Conservation (phyloP, 2,329 filamentous ascomycete genomes). For the Endothia cerciana region DNA sequence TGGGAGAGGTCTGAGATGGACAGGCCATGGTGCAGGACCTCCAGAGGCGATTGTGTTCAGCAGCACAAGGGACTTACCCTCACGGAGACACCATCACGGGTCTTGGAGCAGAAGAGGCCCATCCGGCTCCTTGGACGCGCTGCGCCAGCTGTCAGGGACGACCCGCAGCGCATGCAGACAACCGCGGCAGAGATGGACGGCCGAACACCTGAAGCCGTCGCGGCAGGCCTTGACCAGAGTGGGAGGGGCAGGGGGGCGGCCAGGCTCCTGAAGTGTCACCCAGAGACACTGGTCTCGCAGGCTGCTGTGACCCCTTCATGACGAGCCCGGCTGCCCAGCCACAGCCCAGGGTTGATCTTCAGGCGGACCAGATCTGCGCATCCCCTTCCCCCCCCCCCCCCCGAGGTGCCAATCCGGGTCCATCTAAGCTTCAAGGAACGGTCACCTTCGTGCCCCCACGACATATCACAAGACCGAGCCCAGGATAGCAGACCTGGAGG, state of each 20-base stretch:
- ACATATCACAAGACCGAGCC: background rate
- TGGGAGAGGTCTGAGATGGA: constrained; percentile 17
- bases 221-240: too few relatives aligned
- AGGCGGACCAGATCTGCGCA: background rate
- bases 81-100: background rate
- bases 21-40: background rate
- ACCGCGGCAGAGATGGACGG: too few relatives aligned
- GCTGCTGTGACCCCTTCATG: background rate
- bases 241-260: too few relatives aligned
- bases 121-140: background rate
- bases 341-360: background rate
- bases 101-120: background rate
- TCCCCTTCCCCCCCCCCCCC: too few relatives aligned
- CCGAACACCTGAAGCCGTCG: too few relatives aligned
- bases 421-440: background rate
- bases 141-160: background rate
- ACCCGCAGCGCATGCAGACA: too few relatives aligned
- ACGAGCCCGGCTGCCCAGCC: background rate
- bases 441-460: background rate
- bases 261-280: background rate
- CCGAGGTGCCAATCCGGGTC: too few relatives aligned
- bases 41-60: background rate
- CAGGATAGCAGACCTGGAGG: too few relatives aligned
- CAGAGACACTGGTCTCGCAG: background rate
- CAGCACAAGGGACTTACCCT: background rate